A percentile compares a stretch with the other conserved stretches of the same genome.
phyloP scores from a whole-genome alignment of 345 rosid species.

The Boechera divaricarpa region DNA sequence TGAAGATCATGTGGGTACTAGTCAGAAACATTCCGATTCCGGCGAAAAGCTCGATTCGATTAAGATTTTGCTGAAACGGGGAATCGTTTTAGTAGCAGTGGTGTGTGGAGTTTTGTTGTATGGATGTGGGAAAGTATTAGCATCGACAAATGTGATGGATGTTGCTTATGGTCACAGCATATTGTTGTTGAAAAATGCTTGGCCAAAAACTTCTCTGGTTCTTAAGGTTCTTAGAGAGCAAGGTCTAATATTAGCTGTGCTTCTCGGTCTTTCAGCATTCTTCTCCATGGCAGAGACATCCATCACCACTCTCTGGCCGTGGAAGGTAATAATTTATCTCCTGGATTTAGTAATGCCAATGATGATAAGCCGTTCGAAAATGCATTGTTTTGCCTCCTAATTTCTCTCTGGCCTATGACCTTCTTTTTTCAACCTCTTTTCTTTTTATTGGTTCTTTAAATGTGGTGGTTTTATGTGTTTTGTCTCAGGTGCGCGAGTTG shows the following conservation, averaged over 20 bases:
- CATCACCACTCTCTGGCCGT: conserved; percentile 82
- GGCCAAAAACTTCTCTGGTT: conserved; percentile 69
- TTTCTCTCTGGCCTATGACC: no score
- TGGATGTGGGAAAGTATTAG: conserved; percentile 63
- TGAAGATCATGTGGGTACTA: background rate
- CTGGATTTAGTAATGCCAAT: no score
- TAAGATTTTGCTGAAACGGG: conserved; percentile 51
- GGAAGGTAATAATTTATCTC: conserved; percentile 58
- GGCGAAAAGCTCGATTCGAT: conserved; percentile 39
- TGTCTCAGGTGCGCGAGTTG: conserved; percentile 72
- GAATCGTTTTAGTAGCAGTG: conserved; percentile 60
- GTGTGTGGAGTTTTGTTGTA: conserved; percentile 57
- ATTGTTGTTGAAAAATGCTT: conserved; percentile 57
- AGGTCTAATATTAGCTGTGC: conserved; percentile 65
- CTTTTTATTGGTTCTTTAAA: background rate
- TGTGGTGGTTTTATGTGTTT: background rate
- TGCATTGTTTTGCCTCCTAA: no score
- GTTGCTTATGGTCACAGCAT: conserved; percentile 61
- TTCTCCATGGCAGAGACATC: conserved; percentile 93
- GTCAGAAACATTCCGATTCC: conserved; percentile 21
- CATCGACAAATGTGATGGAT: conserved; percentile 59
- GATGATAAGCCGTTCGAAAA: no score
- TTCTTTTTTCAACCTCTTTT: background rate
- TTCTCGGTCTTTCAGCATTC: conserved; percentile 74
- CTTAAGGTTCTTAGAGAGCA: conserved; percentile 71